phyloP scores from a whole-genome alignment of 495 filamentous ascomycete species.

The Mycothermus thermophilus region DNA sequence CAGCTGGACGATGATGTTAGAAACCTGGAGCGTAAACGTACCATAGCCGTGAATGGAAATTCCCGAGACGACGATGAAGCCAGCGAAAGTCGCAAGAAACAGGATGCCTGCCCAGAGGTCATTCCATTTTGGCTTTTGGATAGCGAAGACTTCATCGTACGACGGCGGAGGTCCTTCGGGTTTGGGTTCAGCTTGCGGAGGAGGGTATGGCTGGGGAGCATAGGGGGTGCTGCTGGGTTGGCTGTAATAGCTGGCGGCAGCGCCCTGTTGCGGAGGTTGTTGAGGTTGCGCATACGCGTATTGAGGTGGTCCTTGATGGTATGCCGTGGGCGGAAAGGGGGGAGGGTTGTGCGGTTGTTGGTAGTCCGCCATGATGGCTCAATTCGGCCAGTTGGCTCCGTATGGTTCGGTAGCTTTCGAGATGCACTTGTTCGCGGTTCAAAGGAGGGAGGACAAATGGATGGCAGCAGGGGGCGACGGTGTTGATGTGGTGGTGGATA shows the following conservation, averaged over 20 bases:
- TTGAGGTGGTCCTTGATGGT: no score
- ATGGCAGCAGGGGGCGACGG: no score
- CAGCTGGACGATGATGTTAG: neutral
- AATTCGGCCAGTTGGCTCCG: no score
- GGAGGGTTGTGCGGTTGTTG: conserved; percentile 6
- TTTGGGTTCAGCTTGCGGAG: conserved; percentile 8
- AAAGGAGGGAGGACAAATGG: no score
- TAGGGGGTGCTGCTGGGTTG: conserved; percentile 1
- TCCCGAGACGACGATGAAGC: conserved; percentile 65
- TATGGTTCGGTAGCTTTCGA: no score
- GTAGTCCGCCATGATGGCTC: conserved; percentile 12
- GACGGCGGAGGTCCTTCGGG: conserved; percentile 30
- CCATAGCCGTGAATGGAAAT: conserved; percentile 66
- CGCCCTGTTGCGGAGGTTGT: no score
- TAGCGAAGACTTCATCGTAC: conserved; percentile 68
- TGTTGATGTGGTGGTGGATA: no score
- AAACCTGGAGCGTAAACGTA: conserved; percentile 2
- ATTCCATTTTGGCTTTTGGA: conserved; percentile 74
- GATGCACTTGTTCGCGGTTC: no score
- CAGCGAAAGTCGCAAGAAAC: conserved; percentile 60
- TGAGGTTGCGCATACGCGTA: no score
- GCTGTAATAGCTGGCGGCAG: conserved; percentile 14
- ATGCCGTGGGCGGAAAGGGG: conserved; percentile 14
- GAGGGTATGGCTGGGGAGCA: conserved; percentile 8
- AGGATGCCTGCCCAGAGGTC: conserved; percentile 78